Evolutionary conservation across 2,329 filamentous ascomycete species (phyloP), one percentile per base, ranked within the genome.

Genomic region (Pseudogymnoascus sp.): DNA sequence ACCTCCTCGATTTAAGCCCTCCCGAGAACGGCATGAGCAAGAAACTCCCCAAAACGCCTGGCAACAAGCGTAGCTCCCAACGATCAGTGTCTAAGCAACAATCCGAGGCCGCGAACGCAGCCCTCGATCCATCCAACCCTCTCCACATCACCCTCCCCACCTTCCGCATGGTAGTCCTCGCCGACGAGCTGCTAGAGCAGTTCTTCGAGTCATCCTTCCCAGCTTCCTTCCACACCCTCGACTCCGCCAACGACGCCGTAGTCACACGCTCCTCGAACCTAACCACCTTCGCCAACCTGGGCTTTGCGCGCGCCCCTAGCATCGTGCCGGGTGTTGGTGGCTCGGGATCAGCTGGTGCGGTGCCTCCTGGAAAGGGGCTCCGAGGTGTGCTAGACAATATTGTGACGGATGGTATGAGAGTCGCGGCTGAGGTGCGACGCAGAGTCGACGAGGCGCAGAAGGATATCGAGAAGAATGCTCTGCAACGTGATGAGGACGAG

Each of bases 131-230:
- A 2, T 88, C 91, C 25, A 93, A 96, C 67, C 95, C 95, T 5
- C 83, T 99, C 0, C 90, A 97, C 74, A 97, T 99, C 72, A 97
- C 95, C 0, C 83, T 99, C 1, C 95, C 95, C 0, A 99, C 95
- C 0, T 99, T 99, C 82, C 89, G 95, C 68, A 99, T 99, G 95
- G 92, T 99, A 3, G 90, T 99, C 8, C 85, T 99, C 6, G 95
- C 95, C 46, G 95, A 99, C 72, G 95, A 99, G 75, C 83, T 96
- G 0, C 84, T 99, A 5, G 93, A 99, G 72, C 90, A 96, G 69
- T 99, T 99, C 77, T 99, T 99, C 74, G 95, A 99, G 77, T 90
- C 91, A 0, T 96, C 92, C 42, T 97, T 97, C 77, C 91, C 93
- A 0, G 87, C 90, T 61, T 96, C 92, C 1, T 96, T 99, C 83